Evolutionary conservation across 306 rosid species (phyloP), one percentile per base, ranked within the genome.

Genomic region (Citrullus amarus): DNA sequence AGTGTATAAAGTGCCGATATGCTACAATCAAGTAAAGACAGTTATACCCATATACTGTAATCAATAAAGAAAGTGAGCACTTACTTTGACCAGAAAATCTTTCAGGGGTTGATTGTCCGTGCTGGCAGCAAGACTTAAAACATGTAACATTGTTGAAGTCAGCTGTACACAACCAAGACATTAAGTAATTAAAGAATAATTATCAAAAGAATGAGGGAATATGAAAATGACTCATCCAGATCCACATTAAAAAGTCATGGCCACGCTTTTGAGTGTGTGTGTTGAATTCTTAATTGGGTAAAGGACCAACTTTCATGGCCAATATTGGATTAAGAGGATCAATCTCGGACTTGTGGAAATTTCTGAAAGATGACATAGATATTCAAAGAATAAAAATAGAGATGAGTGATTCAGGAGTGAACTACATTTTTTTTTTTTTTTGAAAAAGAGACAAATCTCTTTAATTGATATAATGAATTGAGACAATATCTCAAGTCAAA

Each of bases 81-180:
- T 82, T 87, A 91, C 98, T 90, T 90, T 87, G 55, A 90, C 86
- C 55, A 94, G 87, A 88, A 92, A 90, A 79, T 86, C 95, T 86
- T 89, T 89, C 68, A 92, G 83, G 25, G 82, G 85, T 54, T 85
- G 92, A 69, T 92, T 87, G 67, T 84, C 82, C 16, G 90, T 79
- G 83, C 86, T 82, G 58, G 95, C 86, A 55, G 90, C 80, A 32
- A 92, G 88, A 85, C 88, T 84, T 80, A 92, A 92, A 87, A 91
- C 78, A 51, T 95, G 98, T 78, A 95, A 82, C 92, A 95, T 84
- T 61, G 98, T 92, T 86, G 87, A 86, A 84, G 93, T 92, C 75
- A 95, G 63, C 98, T 95, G 93, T 87, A 84, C 32, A 69, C 56
- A 69, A 17, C 71, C 71, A 65, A 36, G 34, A 34, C 46, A 16